Evolutionary conservation across 1,139 yeast genomes (phyloP).

Genomic region (Debaryomycetaceae sp.): DNA sequence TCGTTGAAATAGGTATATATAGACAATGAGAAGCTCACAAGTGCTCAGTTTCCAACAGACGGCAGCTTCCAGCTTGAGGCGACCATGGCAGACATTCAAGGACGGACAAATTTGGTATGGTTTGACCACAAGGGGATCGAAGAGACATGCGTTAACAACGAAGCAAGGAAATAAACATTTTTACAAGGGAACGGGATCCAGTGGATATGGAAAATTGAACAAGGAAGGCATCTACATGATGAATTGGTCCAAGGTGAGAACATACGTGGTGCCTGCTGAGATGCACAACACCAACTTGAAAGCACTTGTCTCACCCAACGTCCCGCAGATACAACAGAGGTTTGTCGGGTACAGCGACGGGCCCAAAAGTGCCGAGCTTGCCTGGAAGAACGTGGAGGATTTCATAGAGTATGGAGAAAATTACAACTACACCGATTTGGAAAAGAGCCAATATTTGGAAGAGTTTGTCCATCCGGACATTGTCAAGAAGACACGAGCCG

Average conservation of each 20-base stretch:
- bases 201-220: slow-evolving; percentile 85
- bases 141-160: slow-evolving; percentile 81
- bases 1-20: background rate
- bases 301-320: slow-evolving; percentile 69
- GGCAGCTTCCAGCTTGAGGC: slow-evolving; percentile 49
- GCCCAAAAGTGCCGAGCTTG: slow-evolving; percentile 69
- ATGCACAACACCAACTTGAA: slow-evolving; percentile 46
- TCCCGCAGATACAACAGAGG: slow-evolving; percentile 66
- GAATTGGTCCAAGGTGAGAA: slow-evolving; percentile 83
- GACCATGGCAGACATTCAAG: slow-evolving; percentile 86
- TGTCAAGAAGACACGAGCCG: slow-evolving; percentile 4
- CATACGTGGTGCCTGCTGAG: slow-evolving; percentile 78
- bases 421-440: slow-evolving; percentile 38
- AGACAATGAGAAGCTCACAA: slow-evolving; percentile 51
- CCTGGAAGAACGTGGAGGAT: slow-evolving; percentile 68
- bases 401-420: slow-evolving; percentile 70
- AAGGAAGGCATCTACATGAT: slow-evolving; percentile 70
- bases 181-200: slow-evolving; percentile 94
- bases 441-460: slow-evolving; percentile 39
- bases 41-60: slow-evolving; percentile 54
- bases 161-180: slow-evolving; percentile 92
- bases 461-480: slow-evolving; percentile 34
- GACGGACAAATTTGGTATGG: slow-evolving; percentile 89
- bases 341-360: slow-evolving; percentile 70
- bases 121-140: slow-evolving; percentile 68